Conservation (phyloP, 2,329 filamentous ascomycete genomes). For the Nannizziopsis barbatae region DNA sequence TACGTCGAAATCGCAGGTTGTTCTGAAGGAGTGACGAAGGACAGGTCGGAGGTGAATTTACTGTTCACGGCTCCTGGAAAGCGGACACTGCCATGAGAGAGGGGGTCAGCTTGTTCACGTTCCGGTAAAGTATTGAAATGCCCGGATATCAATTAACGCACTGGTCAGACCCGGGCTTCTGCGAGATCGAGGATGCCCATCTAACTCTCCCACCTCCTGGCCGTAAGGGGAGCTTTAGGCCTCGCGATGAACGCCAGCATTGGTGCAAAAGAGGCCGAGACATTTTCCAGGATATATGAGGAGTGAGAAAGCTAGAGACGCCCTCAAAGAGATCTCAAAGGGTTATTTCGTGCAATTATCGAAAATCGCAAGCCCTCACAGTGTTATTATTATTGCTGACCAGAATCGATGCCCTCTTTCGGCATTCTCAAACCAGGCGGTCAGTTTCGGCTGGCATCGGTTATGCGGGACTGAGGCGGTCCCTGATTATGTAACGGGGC, state of each 20-base stretch:
- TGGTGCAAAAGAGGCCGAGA: conserved; percentile 16
- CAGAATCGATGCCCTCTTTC: no score
- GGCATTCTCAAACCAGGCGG: conserved; percentile 1
- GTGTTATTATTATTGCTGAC: not conserved
- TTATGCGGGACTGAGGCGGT: not conserved
- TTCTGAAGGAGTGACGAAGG: conserved; percentile 63
- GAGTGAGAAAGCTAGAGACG: conserved; percentile 2
- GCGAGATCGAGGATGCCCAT: conserved; percentile 46
- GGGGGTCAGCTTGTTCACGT: not conserved
- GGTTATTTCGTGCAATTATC: not conserved
- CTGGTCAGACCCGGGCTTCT: conserved; percentile 50
- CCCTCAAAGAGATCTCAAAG: not conserved
- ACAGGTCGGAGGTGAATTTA: conserved; percentile 71
- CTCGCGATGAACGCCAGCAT: conserved; percentile 11
- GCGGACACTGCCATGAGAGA: conserved; percentile 38
- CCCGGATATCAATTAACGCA: conserved; percentile 26
- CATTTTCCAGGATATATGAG: conserved; percentile 11
- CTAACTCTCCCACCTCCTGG: conserved; percentile 22
- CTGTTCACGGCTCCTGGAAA: conserved; percentile 96
- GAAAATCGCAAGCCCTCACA: not conserved
- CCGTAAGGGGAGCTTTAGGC: conserved; percentile 8
- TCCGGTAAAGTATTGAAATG: not conserved
- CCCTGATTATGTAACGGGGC: conserved; percentile 6
- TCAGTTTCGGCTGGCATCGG: conserved; percentile 25
- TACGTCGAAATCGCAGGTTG: conserved; percentile 77